phyloP scores from a whole-genome alignment of 2,329 filamentous ascomycete species.

The Pseudocercospora fuligena region DNA sequence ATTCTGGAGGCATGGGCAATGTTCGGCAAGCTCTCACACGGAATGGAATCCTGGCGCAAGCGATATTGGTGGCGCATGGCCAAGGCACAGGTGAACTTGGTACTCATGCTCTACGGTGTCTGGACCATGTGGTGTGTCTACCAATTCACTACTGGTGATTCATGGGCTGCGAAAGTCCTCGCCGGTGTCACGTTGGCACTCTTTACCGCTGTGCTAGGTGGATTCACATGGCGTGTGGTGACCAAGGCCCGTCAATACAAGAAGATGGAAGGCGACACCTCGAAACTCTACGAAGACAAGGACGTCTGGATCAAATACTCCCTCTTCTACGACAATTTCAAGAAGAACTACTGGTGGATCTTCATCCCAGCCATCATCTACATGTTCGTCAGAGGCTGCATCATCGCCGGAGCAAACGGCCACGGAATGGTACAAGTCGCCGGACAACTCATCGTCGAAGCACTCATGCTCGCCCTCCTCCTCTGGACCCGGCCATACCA shows the following conservation, averaged over 20 bases:
- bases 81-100: slow-evolving; percentile 85
- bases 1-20: slow-evolving; percentile 89
- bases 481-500: slow-evolving; percentile 87
- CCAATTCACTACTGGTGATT: slow-evolving; percentile 92
- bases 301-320: slow-evolving; percentile 93
- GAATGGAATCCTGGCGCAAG: slow-evolving; percentile 82
- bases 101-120: slow-evolving; percentile 88
- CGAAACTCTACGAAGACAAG: slow-evolving; percentile 83
- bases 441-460: slow-evolving; percentile 80
- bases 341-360: slow-evolving; percentile 94
- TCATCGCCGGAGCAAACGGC: slow-evolving; percentile 83
- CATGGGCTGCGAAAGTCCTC: slow-evolving; percentile 85
- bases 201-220: slow-evolving; percentile 80
- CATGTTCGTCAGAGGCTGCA: slow-evolving; percentile 84
- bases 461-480: slow-evolving; percentile 76
- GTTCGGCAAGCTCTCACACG: slow-evolving; percentile 83
- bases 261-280: slow-evolving; percentile 72
- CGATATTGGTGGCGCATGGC: slow-evolving; percentile 95
- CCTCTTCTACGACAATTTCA: slow-evolving; percentile 95
- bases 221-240: slow-evolving; percentile 86
- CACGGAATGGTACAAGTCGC: slow-evolving; percentile 81
- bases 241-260: slow-evolving; percentile 74
- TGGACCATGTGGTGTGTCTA: slow-evolving; percentile 97
- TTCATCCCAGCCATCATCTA: slow-evolving; percentile 90
- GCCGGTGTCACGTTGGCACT: slow-evolving; percentile 79